Evolutionary conservation across 495 filamentous ascomycete genomes (phyloP), one percentile per base, ranked within the genome.

Genomic region (Talaromyces nanjingensis): DNA sequence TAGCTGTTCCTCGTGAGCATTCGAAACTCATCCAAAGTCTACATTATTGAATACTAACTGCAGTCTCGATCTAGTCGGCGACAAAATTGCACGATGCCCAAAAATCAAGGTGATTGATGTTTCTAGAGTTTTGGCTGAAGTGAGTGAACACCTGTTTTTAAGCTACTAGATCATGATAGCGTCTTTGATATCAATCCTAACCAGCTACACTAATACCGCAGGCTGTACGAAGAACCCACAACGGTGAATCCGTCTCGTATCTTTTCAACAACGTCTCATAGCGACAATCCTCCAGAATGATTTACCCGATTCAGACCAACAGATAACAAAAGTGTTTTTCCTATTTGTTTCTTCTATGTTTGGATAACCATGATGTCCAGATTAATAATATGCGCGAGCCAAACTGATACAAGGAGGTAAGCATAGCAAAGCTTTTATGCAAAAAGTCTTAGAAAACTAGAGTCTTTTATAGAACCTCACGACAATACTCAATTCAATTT

Each of bases 221-320:
- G 64, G 64, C 64, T 63, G 45, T 65, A 34, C 59, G 64, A 29
- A 31, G 64, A 31, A 65, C 64, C 11, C 64, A 65, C 27, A 65
- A 65, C 39, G 64, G 64, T 12, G 64, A 65, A 57, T 65, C 64
- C 11, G 59, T 60, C 14, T 60, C 59, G 11, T 60, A 60, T 60
- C 25, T 60, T 7, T 60, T 60, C 22, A 39, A 29, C 37, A 60
- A 60, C 37, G 37, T 42, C 18, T 37, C 59, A 27, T 60, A 49
- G 6, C 18, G 45, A 20, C n/a, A 18, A 20, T 20, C 6, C 45
- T 20, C 45, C 8, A 7, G 45, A 7, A 49, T 49, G n/a, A 20
- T 2, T 9, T 20, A 7, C n/a, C n/a, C 18, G n/a, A 49, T 20
- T 22, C n/a, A 12, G n/a, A 16, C n/a, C 45, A 49, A 20, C n/a